Evolutionary conservation across 495 filamentous ascomycete species (phyloP).

Genomic region (Neurospora sp.): DNA sequence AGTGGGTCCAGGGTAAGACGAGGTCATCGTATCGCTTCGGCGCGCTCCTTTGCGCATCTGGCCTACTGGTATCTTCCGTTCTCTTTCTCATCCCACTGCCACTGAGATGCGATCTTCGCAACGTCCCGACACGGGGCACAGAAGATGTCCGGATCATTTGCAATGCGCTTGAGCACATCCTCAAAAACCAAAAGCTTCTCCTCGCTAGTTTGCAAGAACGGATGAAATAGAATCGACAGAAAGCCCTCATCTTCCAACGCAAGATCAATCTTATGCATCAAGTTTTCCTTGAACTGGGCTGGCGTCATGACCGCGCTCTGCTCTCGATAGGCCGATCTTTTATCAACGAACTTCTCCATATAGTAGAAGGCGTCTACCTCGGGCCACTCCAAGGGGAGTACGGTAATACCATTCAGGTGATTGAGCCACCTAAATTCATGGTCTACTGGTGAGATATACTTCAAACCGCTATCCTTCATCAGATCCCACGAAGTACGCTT

Average conservation of each 20-base stretch:
- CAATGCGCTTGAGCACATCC: constrained; percentile 12
- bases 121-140: constrained; percentile 18
- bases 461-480: constrained; percentile 9
- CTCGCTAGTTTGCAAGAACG: constrained; percentile 19
- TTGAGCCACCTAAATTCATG: neutral
- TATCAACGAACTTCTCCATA: constrained; percentile 22
- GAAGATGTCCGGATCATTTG: constrained; percentile 16
- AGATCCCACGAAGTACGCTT: constrained; percentile 14
- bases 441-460: constrained; percentile 19
- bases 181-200: constrained; percentile 19
- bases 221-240: constrained; percentile 25
- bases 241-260: constrained; percentile 8
- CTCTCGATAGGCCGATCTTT: constrained; percentile 7
- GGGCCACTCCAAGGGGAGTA: constrained; percentile 26
- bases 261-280: constrained; percentile 18
- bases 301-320: constrained; percentile 7
- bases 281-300: constrained; percentile 8
- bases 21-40: neutral
- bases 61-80: neutral
- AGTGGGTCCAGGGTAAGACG: neutral
- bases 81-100: neutral
- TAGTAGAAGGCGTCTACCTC: constrained; percentile 28
- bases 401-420: constrained; percentile 10
- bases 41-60: neutral
- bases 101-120: constrained; percentile 14